These are phyloP conservation scores for Paracorniculantispora psalliotae DNA, from an alignment of 2,329 filamentous ascomycete genomes.

Conservation along the genomic window DNA sequence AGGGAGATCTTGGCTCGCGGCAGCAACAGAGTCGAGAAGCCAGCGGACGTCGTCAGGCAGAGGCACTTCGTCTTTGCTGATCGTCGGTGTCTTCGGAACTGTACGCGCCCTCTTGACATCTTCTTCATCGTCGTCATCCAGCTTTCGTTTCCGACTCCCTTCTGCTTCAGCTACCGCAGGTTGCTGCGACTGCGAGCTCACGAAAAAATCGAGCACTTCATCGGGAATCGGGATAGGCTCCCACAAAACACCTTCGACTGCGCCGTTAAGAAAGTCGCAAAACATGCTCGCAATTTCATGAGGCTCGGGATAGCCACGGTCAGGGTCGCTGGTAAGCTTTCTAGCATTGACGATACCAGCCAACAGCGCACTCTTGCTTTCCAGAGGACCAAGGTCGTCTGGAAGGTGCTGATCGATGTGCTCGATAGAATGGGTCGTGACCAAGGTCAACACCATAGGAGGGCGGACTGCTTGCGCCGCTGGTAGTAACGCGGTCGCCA, in stretches of 20 bases:
- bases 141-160: constrained; percentile 42
- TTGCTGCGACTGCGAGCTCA: constrained; percentile 31
- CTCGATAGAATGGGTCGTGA: constrained; percentile 49
- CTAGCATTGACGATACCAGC: constrained; percentile 33
- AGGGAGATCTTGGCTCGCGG: constrained; percentile 13
- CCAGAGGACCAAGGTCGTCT: constrained; percentile 30
- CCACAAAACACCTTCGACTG: constrained; percentile 37
- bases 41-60: constrained; percentile 28
- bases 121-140: constrained; percentile 32
- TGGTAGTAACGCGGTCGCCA: constrained; percentile 19
- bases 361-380: constrained; percentile 43
- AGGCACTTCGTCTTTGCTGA: constrained; percentile 25
- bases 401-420: constrained; percentile 47
- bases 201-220: constrained; percentile 44
- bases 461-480: constrained; percentile 20
- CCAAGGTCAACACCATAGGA: constrained; percentile 45
- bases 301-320: constrained; percentile 36
- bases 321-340: constrained; percentile 36
- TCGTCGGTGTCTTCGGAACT: constrained; percentile 18
- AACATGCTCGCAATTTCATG: constrained; percentile 45
- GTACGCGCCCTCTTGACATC: constrained; percentile 27
- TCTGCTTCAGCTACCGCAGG: constrained; percentile 18
- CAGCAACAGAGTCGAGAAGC: constrained; percentile 23
- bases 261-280: constrained; percentile 37
- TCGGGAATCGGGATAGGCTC: constrained; percentile 43